Evolutionary conservation across 2,329 filamentous ascomycete genomes (phyloP).

Genomic region (Colletotrichum endophyticum): DNA sequence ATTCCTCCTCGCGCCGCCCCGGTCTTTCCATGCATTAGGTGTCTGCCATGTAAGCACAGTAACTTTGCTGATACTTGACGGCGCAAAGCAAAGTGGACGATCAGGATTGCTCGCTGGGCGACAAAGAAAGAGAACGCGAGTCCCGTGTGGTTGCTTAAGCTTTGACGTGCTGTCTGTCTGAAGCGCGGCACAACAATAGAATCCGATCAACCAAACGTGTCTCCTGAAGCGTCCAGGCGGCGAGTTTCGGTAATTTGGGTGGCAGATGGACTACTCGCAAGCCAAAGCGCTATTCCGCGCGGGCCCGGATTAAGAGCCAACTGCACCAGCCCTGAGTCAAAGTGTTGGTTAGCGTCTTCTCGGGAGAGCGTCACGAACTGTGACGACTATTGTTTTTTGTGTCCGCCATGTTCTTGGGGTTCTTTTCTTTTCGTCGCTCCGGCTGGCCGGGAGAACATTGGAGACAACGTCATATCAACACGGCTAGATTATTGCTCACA

Average conservation of each 20-base stretch:
- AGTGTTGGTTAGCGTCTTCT: conserved; percentile 1
- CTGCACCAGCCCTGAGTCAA: conserved; percentile 1
- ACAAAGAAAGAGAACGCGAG: not conserved
- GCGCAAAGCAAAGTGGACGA: not conserved
- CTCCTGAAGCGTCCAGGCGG: conserved; percentile 9
- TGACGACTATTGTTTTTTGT: not conserved
- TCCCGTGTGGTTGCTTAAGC: conserved; percentile 1
- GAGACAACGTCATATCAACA: not conserved
- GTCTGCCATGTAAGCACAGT: not conserved
- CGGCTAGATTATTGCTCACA: not conserved
- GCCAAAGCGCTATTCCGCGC: conserved; percentile 10
- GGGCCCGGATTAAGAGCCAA: not conserved
- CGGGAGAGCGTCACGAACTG: not conserved
- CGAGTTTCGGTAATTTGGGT: not conserved
- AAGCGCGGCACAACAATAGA: not conserved
- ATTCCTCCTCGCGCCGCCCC: not conserved
- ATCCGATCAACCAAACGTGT: not conserved
- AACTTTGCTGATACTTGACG: conserved; percentile 1
- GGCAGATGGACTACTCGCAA: not conserved
- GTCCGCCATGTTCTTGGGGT: not conserved
- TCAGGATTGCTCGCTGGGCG: not conserved
- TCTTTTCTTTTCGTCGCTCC: not conserved
- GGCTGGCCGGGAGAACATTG: not conserved
- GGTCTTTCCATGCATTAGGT: not conserved
- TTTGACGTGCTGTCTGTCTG: conserved; percentile 7